phyloP scores from a whole-genome alignment of 768 basidiomycete genomes.

The Trametopsis cervina region DNA sequence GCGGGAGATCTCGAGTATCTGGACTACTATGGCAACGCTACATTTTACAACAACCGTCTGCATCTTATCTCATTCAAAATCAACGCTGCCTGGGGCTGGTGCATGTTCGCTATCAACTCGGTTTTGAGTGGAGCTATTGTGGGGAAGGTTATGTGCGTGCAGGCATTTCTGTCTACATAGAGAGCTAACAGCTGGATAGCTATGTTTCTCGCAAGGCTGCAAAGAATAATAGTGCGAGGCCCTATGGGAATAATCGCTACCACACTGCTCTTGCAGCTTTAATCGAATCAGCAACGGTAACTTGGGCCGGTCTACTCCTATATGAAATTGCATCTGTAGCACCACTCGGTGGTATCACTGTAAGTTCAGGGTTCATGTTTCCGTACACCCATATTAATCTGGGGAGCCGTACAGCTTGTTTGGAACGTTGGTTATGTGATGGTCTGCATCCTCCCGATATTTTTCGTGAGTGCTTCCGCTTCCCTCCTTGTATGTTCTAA shows the following conservation, averaged over 20 bases:
- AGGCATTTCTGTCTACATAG: not conserved
- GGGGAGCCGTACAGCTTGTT: not conserved
- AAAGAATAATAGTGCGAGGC: not conserved
- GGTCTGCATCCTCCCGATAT: slow-evolving; percentile 12
- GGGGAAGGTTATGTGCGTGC: slow-evolving; percentile 13
- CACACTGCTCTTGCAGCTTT: slow-evolving; percentile 9
- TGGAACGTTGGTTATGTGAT: slow-evolving; percentile 15
- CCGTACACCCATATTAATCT: no score
- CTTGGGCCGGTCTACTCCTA: slow-evolving; percentile 19
- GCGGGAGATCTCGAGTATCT: slow-evolving; percentile 16
- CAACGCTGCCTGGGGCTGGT: slow-evolving; percentile 19
- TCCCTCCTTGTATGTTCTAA: not conserved
- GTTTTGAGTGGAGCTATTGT: slow-evolving; percentile 16
- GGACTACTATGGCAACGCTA: slow-evolving; percentile 9
- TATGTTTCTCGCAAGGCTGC: not conserved
- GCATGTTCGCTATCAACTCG: slow-evolving; percentile 17
- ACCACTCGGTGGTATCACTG: slow-evolving; percentile 14
- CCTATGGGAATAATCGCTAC: not conserved
- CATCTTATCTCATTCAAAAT: slow-evolving; percentile 15
- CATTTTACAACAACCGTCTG: slow-evolving; percentile 12
- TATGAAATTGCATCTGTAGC: slow-evolving; percentile 15
- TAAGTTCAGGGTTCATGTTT: slow-evolving; percentile 3
- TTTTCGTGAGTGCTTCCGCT: slow-evolving; percentile 8
- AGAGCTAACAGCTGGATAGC: not conserved
- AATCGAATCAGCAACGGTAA: slow-evolving; percentile 18